Evolutionary conservation across 192 early-diverging fungal genomes (phyloP).

Genomic region (Coemansia asiatica): DNA sequence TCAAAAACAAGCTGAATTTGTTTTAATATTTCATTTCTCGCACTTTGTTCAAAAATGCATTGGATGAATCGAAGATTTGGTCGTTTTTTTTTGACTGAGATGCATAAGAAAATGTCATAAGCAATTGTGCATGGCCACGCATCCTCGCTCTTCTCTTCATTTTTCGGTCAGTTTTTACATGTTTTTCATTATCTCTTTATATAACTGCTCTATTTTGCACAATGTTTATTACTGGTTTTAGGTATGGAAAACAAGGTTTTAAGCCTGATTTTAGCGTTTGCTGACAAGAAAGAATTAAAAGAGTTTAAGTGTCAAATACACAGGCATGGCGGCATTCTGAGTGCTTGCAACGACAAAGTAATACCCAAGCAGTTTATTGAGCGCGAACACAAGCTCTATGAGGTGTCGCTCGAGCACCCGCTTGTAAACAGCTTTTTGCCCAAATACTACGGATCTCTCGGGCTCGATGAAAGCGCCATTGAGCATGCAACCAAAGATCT

Average conservation of each 20-base stretch:
- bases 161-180: too few species aligned
- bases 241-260: background rate
- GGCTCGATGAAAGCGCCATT: slow-evolving; percentile 19
- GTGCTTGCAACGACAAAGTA: slow-evolving; percentile 61
- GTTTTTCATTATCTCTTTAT: too few species aligned
- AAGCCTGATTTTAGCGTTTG: background rate
- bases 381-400: slow-evolving; percentile 76
- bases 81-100: too few species aligned
- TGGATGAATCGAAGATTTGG: too few species aligned
- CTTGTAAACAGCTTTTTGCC: slow-evolving; percentile 66
- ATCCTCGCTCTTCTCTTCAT: too few species aligned
- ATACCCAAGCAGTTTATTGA: slow-evolving; percentile 69
- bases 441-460: slow-evolving; percentile 63
- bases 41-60: too few species aligned
- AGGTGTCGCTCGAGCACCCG: slow-evolving; percentile 52
- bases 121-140: too few species aligned
- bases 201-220: background rate
- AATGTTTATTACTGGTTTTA: background rate
- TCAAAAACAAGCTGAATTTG: too few species aligned
- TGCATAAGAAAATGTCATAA: too few species aligned
- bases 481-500: background rate
- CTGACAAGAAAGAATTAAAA: background rate
- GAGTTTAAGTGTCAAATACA: slow-evolving; percentile 75
- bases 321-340: slow-evolving; percentile 72
- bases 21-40: too few species aligned